Conservation (phyloP, 1,284 basidiomycete genomes). For the Athelia psychrophila region DNA sequence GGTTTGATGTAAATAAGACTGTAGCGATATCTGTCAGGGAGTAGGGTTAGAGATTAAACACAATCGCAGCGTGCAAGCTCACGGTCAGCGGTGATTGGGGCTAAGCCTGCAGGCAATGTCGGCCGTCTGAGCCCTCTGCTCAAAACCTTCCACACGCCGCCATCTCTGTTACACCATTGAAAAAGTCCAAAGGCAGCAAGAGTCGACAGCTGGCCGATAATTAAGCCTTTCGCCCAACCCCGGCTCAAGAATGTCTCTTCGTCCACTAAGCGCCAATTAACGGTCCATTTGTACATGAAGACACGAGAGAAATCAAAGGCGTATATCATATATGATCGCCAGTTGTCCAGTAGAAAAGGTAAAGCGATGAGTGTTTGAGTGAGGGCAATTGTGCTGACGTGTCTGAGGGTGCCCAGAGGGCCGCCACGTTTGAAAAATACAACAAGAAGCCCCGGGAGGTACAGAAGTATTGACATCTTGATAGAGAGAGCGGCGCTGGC, state of each 20-base stretch:
- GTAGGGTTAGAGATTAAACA: constrained; percentile 8
- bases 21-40: constrained; percentile 67
- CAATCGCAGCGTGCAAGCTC: constrained; percentile 18
- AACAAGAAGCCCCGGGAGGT: constrained; percentile 85
- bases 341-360: constrained; percentile 69
- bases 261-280: constrained; percentile 92
- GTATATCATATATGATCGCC: constrained; percentile 64
- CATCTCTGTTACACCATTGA: constrained; percentile 70
- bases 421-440: constrained; percentile 78
- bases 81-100: constrained; percentile 59
- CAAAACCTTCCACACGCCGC: constrained; percentile 59
- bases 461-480: constrained; percentile 97
- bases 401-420: constrained; percentile 50
- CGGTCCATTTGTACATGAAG: constrained; percentile 97
- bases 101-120: constrained; percentile 39
- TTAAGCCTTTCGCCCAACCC: constrained; percentile 59
- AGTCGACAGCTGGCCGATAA: constrained; percentile 62
- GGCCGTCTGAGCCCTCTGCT: constrained; percentile 54
- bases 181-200: constrained; percentile 70
- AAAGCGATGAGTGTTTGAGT: constrained; percentile 66
- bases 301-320: constrained; percentile 89
- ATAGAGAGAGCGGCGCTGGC: constrained; percentile 86
- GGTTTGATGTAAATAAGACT: constrained; percentile 86
- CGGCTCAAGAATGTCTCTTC: constrained; percentile 74
- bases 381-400: constrained; percentile 49